Conservation (phyloP, 1,139 yeast species). For the Pichia kudriavzevii region DNA sequence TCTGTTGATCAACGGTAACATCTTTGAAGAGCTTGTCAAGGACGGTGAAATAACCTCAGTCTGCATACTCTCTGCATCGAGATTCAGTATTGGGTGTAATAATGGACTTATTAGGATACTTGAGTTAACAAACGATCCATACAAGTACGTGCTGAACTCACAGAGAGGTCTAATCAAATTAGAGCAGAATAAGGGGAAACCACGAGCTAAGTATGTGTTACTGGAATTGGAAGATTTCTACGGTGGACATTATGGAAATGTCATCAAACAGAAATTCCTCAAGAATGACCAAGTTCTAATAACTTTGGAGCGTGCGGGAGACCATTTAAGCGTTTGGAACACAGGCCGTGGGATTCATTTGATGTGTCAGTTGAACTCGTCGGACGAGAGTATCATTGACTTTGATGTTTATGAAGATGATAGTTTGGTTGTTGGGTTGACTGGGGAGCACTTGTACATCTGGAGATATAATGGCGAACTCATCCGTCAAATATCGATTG, state of each 20-base stretch:
- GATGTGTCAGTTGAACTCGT: too few species aligned
- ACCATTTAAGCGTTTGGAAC: slow-evolving; percentile 20
- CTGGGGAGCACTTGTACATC: slow-evolving; percentile 28
- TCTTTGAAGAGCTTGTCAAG: slow-evolving; percentile 33
- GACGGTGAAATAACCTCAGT: slow-evolving; percentile 21
- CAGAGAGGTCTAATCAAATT: slow-evolving; percentile 13
- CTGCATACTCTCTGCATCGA: slow-evolving; percentile 13
- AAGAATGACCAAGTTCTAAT: slow-evolving; percentile 46
- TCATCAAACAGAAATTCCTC: slow-evolving; percentile 38
- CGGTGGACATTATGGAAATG: slow-evolving; percentile 40
- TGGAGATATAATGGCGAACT: slow-evolving; percentile 51
- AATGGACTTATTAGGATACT: slow-evolving; percentile 22
- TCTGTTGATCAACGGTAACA: slow-evolving; percentile 36
- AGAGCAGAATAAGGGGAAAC: not conserved
- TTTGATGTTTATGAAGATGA: slow-evolving; percentile 45
- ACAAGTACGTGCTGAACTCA: slow-evolving; percentile 13
- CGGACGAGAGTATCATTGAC: slow-evolving; percentile 17
- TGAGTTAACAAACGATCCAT: slow-evolving; percentile 14
- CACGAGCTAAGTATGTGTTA: slow-evolving; percentile 21
- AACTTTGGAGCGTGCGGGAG: slow-evolving; percentile 45
- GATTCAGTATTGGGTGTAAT: slow-evolving; percentile 22
- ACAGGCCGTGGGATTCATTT: slow-evolving; percentile 32
- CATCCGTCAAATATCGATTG: not conserved
- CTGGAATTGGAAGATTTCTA: slow-evolving; percentile 42
- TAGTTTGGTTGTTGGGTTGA: slow-evolving; percentile 43